phyloP scores from a whole-genome alignment of 75 land plant genomes.

The Cryptomeria japonica region DNA sequence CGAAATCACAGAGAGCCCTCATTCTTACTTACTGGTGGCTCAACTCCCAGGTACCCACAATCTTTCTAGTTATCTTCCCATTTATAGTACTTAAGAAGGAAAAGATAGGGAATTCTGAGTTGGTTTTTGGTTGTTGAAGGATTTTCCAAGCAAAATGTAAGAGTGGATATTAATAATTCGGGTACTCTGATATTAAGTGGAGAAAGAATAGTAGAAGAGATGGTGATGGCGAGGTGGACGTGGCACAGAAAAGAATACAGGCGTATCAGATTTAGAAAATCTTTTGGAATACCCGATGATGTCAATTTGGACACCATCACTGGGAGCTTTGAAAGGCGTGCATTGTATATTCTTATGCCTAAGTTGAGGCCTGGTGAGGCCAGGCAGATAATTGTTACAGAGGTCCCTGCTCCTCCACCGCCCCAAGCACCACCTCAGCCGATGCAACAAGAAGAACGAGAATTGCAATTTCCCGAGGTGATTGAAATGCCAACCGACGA shows the following conservation, averaged over 20 bases:
- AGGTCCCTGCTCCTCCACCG: not conserved
- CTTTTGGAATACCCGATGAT: not conserved
- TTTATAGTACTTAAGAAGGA: not conserved
- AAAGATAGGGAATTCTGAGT: not conserved
- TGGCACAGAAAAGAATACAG: not conserved
- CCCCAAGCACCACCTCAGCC: not conserved
- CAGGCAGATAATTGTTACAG: not conserved
- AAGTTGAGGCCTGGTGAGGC: slow-evolving; percentile 4
- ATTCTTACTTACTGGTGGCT: not conserved
- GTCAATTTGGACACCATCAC: slow-evolving; percentile 2
- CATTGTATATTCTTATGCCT: not conserved
- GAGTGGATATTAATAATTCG: slow-evolving; percentile 7
- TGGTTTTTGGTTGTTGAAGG: not conserved
- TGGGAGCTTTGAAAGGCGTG: not conserved
- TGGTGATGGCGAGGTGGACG: not conserved
- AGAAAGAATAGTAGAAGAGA: not conserved
- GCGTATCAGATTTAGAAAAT: not conserved
- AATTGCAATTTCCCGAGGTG: not conserved
- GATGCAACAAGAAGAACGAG: not conserved
- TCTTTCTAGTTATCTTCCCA: not conserved
- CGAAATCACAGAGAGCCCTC: not conserved
- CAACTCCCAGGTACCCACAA: slow-evolving; percentile 9
- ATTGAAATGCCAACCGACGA: not conserved
- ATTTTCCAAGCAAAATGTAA: slow-evolving; percentile 4
- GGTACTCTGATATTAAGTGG: slow-evolving; percentile 7